Evolutionary conservation across 495 filamentous ascomycete species (phyloP), one percentile per base, ranked within the genome.

Genomic region (Filosporella fistucella): DNA sequence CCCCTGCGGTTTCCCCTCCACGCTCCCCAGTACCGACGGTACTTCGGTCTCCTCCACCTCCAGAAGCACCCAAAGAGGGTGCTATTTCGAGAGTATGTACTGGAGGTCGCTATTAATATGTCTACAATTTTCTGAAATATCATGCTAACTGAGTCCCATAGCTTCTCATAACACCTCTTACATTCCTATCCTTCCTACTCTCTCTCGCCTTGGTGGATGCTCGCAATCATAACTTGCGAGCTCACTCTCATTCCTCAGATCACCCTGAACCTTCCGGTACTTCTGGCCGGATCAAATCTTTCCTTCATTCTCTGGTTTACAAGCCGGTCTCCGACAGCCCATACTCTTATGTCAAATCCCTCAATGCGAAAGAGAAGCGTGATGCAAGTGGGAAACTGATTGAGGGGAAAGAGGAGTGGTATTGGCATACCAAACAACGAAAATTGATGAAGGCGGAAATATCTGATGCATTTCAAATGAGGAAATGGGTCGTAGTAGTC

Each of bases 361-460:
- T 53, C 2, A 22, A 39, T 9, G 11, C 21, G 38, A 22, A 24
- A 10, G 22, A 18, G 18, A 9, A 21, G n/a, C 2, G 18, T 12
- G 21, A 11, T 21, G 30, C 14, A 16, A 36, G 13, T 20, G 37
- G 32, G 46, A 45, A 42, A 14, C 29, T 18, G 10, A 43, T n/a
- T 21, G 12, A 41, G 41, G 45, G 50, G 23, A 38, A 46, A 11
- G 52, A 55, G 42, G 37, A 52, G 18, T 67, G 64, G 66, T 68
- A 68, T 50, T 77, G 70, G 57, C 74, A 74, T 59, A 69, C 66
- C 30, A 70, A 75, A 47, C 75, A 79, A 56, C 57, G 59, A 25
- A 64, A 73, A 52, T 57, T 76, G 51, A 62, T 76, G 62, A 66
- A 61, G 57, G 67, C 68, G 63, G 74, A 77, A 54, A 66, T 69